Percentiles rank a stretch among this genome's conserved stretches.
These are phyloP conservation scores for Boletus patriciae DNA, from an alignment of 768 basidiomycete genomes.

Conservation along the genomic window DNA sequence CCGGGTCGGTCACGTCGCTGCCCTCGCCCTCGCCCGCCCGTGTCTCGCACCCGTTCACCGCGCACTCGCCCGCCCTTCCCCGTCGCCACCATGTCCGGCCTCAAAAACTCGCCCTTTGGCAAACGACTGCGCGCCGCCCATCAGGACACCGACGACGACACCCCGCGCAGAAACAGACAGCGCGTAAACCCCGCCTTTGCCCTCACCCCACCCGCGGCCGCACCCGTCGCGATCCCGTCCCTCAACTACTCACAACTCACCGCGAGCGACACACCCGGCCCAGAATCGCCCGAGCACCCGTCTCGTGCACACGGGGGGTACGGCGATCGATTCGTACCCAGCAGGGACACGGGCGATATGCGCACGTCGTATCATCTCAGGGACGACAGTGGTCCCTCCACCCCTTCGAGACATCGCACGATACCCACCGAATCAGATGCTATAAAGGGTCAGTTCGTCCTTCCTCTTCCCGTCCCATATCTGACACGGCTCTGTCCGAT, in stretches of 20 bases:
- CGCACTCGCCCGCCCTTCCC: neutral
- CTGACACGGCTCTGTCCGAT: slow-evolving; percentile 16
- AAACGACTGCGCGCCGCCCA: slow-evolving; percentile 77
- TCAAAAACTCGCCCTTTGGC: slow-evolving; percentile 84
- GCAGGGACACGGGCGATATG: slow-evolving; percentile 57
- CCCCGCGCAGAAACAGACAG: slow-evolving; percentile 51
- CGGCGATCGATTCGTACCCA: slow-evolving; percentile 64
- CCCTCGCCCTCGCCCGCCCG: slow-evolving; percentile 1
- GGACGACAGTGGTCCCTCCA: slow-evolving; percentile 54
- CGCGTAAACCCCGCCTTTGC: slow-evolving; percentile 57
- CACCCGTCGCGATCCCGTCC: slow-evolving; percentile 51
- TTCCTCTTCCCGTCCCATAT: neutral
- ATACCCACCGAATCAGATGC: slow-evolving; percentile 73
- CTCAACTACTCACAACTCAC: slow-evolving; percentile 52
- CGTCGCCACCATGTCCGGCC: slow-evolving; percentile 54
- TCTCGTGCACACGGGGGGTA: slow-evolving; percentile 42
- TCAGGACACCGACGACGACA: slow-evolving; percentile 54
- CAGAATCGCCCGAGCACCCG: slow-evolving; percentile 41
- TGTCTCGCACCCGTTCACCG: neutral
- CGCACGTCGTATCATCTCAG: slow-evolving; percentile 62
- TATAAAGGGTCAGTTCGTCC: slow-evolving; percentile 57
- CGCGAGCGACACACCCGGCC: slow-evolving; percentile 50
- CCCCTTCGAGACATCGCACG: slow-evolving; percentile 59
- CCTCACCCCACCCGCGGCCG: slow-evolving; percentile 32
- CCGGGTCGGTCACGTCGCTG: slow-evolving; percentile 13